Percentiles rank a stretch among this genome's conserved stretches.
These are phyloP conservation scores for Ananas comosus DNA, from an alignment of 176 grass and related monocot genomes.

Conservation along the genomic window DNA sequence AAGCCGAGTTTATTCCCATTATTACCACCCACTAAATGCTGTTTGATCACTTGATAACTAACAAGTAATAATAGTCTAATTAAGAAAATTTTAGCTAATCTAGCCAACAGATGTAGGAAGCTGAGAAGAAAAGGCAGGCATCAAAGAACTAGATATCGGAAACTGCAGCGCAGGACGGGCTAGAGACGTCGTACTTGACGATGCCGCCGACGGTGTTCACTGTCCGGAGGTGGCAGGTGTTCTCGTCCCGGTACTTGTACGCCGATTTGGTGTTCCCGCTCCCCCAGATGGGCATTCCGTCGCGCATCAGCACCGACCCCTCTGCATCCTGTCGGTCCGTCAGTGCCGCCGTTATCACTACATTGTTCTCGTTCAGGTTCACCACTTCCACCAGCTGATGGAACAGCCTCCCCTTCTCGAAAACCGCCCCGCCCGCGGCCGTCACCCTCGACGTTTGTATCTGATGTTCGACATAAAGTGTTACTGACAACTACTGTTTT, in stretches of 20 bases:
- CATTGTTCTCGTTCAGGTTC: slow-evolving; percentile 1
- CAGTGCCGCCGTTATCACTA: background rate
- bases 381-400: slow-evolving; percentile 6
- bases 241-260: slow-evolving; percentile 13
- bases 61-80: too few relatives aligned
- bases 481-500: too few relatives aligned
- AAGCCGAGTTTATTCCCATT: too few relatives aligned
- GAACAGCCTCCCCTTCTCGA: background rate
- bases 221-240: slow-evolving; percentile 5
- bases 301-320: slow-evolving; percentile 1
- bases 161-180: background rate
- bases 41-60: too few relatives aligned
- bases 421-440: background rate
- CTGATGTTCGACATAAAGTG: too few relatives aligned
- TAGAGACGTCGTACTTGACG: slow-evolving; percentile 4
- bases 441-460: background rate
- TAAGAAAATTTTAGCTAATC: too few relatives aligned
- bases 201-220: background rate
- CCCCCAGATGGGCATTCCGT: background rate
- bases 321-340: slow-evolving; percentile 14
- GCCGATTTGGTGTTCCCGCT: background rate
- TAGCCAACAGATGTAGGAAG: too few relatives aligned
- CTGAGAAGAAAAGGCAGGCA: background rate
- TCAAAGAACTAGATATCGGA: background rate
- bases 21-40: too few relatives aligned